phyloP scores from a whole-genome alignment of 2,329 filamentous ascomycete genomes.

The Sclerotinia nivalis region DNA sequence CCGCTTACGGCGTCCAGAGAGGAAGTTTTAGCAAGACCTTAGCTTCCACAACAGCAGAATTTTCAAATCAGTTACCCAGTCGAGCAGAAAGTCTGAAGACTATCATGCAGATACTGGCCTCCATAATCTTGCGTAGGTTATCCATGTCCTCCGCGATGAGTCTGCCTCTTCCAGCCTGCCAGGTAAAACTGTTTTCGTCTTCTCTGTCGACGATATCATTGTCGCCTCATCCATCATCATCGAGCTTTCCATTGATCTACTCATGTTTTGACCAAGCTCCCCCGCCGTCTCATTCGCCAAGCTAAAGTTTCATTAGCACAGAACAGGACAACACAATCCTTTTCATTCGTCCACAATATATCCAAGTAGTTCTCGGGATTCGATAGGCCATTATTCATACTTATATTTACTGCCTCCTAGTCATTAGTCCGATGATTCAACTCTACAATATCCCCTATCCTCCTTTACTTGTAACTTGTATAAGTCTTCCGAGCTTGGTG shows the following conservation, averaged over 20 bases:
- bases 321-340: background rate
- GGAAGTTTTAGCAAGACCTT: background rate
- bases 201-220: too few relatives aligned
- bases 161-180: too few relatives aligned
- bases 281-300: background rate
- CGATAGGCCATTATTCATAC: background rate
- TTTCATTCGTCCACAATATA: background rate
- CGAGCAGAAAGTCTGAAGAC: background rate
- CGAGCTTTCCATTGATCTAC: background rate
- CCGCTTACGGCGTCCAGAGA: background rate
- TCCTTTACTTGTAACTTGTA: background rate
- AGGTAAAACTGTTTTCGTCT: background rate
- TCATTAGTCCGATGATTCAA: background rate
- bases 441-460: background rate
- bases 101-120: background rate
- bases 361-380: background rate
- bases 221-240: too few relatives aligned
- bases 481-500: background rate
- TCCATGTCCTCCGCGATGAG: too few relatives aligned
- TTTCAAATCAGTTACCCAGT: background rate
- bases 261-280: background rate
- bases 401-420: background rate
- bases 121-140: background rate
- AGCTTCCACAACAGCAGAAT: background rate
- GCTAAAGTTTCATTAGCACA: background rate